phyloP scores from a whole-genome alignment of 768 basidiomycete species.

The Paxillus involutus region DNA sequence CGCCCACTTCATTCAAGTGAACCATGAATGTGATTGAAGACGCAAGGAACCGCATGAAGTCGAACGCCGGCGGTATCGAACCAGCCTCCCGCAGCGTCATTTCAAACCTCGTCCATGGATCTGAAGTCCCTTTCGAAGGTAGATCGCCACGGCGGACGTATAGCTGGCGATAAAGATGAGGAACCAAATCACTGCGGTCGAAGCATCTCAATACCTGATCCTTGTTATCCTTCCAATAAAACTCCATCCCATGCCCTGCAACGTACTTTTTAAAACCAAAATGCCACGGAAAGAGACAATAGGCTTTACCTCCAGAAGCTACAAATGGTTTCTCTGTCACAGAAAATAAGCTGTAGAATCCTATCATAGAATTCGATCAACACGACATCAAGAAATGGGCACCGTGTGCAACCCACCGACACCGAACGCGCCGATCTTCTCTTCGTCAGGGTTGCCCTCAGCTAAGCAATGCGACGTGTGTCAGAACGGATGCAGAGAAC shows the following conservation, averaged over 20 bases:
- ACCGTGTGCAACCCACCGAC: constrained; percentile 48
- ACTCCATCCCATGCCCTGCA: constrained; percentile 87
- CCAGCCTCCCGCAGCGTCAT: constrained; percentile 83
- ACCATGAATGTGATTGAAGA: constrained; percentile 95
- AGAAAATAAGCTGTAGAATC: constrained; percentile 78
- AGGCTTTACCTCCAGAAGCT: constrained; percentile 59
- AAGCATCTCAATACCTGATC: constrained; percentile 58
- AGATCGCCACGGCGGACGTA: constrained; percentile 79
- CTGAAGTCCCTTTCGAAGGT: constrained; percentile 36
- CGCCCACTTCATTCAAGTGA: constrained; percentile 68
- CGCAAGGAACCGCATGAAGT: constrained; percentile 85
- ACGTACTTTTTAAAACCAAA: constrained; percentile 18
- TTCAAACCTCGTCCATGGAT: constrained; percentile 83
- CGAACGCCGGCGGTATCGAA: constrained; percentile 80
- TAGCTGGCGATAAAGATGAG: constrained; percentile 44
- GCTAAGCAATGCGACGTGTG: constrained; percentile 40
- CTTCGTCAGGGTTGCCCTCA: constrained; percentile 92
- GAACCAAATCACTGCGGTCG: neutral
- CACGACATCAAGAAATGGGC: neutral
- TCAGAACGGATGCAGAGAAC: neutral
- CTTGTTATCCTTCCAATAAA: constrained; percentile 93
- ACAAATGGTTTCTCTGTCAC: constrained; percentile 80
- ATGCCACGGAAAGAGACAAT: neutral
- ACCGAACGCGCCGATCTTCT: constrained; percentile 93
- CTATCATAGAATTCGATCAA: constrained; percentile 24